Conservation (phyloP, 805 yeast genomes). For the Myxozyma sirexii region DNA sequence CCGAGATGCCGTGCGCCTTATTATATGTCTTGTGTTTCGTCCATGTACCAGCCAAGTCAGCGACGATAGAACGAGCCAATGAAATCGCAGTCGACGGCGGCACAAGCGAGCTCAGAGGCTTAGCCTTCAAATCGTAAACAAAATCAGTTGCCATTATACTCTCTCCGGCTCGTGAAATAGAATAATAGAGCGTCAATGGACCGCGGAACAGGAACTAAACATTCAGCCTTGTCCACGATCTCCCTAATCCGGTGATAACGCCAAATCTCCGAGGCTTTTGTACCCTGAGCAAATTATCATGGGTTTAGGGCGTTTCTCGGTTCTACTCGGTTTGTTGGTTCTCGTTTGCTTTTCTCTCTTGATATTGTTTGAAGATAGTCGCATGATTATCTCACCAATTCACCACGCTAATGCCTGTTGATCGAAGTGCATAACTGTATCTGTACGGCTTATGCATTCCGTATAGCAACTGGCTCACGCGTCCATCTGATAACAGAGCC, state of each 20-base stretch:
- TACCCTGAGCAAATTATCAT: background rate
- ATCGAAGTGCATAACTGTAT: too few relatives aligned
- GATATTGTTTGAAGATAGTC: too few relatives aligned
- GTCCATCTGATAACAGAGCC: too few relatives aligned
- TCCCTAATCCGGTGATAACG: background rate
- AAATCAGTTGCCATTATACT: constrained; percentile 17
- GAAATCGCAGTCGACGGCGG: constrained; percentile 24
- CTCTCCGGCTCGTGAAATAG: too few relatives aligned
- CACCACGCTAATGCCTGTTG: too few relatives aligned
- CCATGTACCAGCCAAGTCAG: constrained; percentile 24
- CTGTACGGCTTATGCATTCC: too few relatives aligned
- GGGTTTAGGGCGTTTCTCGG: constrained; percentile 4
- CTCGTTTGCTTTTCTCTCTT: background rate
- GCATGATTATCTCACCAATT: too few relatives aligned
- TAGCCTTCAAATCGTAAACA: constrained; percentile 19
- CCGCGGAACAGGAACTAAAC: too few relatives aligned
- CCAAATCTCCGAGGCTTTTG: constrained; percentile 2
- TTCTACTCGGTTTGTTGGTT: background rate
- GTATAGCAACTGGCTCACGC: too few relatives aligned
- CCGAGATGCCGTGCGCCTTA: background rate
- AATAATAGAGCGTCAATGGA: too few relatives aligned
- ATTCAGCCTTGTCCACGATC: too few relatives aligned
- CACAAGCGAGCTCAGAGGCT: constrained; percentile 7
- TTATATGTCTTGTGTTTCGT: background rate
- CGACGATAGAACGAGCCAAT: constrained; percentile 25